These are phyloP conservation scores for Abelmoschus esculentus DNA, from an alignment of 345 rosid species.

Conservation along the genomic window DNA sequence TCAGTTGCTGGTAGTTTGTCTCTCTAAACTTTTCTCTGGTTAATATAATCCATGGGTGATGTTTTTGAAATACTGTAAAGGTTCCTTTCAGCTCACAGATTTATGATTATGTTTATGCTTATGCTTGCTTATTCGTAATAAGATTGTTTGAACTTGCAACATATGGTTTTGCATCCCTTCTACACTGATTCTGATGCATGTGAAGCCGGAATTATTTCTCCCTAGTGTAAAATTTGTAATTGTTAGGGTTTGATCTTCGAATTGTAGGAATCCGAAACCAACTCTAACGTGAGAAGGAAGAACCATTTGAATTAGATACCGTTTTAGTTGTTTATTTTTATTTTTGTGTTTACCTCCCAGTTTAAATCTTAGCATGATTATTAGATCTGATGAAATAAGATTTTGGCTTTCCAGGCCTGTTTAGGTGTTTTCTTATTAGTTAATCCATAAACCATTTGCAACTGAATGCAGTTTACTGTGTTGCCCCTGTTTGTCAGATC, in stretches of 20 bases:
- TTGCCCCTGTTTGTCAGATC: not conserved
- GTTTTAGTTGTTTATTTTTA: not conserved
- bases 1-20: not conserved
- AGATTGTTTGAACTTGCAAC: not conserved
- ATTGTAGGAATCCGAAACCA: not conserved
- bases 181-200: no score
- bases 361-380: not conserved
- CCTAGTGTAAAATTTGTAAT: no score
- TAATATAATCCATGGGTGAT: not conserved
- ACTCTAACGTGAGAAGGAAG: no score
- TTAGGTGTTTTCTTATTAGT: no score
- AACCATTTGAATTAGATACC: no score
- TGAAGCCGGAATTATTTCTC: no score
- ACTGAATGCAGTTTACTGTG: no score
- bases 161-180: no score
- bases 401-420: not conserved
- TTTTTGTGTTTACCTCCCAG: not conserved
- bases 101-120: not conserved
- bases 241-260: no score
- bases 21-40: not conserved
- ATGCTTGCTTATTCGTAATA: not conserved
- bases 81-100: not conserved
- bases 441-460: no score
- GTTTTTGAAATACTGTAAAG: not conserved
- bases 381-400: not conserved